A percentile compares a stretch with the other conserved stretches of the same genome.
Conservation (phyloP, 768 basidiomycete genomes). For the Hysterangium stoloniferum region DNA sequence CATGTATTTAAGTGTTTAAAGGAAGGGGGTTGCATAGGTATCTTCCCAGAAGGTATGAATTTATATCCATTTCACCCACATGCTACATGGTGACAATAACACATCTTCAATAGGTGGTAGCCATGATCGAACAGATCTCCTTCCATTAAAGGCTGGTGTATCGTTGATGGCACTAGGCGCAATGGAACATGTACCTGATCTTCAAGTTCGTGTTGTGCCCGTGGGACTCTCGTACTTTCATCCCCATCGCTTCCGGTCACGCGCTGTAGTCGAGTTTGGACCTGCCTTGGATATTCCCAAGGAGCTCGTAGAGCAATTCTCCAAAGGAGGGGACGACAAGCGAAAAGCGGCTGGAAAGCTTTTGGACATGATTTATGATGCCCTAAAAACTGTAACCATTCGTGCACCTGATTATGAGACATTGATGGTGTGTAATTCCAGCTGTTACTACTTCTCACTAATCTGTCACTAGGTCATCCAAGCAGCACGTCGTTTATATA, state of each 20-base stretch:
- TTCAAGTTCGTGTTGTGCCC: slow-evolving; percentile 83
- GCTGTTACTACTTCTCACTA: neutral
- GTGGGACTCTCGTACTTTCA: slow-evolving; percentile 64
- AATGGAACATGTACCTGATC: slow-evolving; percentile 82
- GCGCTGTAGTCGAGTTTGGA: slow-evolving; percentile 97
- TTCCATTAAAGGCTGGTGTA: slow-evolving; percentile 96
- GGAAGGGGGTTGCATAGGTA: slow-evolving; percentile 86
- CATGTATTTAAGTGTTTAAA: slow-evolving; percentile 84
- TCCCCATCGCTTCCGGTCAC: slow-evolving; percentile 82
- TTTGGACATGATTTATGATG: slow-evolving; percentile 87
- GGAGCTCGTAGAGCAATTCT: slow-evolving; percentile 85
- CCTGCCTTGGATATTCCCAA: slow-evolving; percentile 84
- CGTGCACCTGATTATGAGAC: slow-evolving; percentile 97
- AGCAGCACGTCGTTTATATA: slow-evolving; percentile 88
- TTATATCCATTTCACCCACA: neutral
- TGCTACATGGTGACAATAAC: neutral
- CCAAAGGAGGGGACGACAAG: slow-evolving; percentile 80
- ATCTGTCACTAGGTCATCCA: slow-evolving; percentile 67
- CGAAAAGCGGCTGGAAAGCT: slow-evolving; percentile 85
- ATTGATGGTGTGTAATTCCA: slow-evolving; percentile 68
- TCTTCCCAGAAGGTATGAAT: slow-evolving; percentile 88
- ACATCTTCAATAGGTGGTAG: slow-evolving; percentile 78
- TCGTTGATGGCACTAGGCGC: slow-evolving; percentile 97
- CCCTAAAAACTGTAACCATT: slow-evolving; percentile 91
- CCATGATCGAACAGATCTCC: slow-evolving; percentile 92